Conservation (phyloP, 768 basidiomycete genomes). For the Rhizopogon sp. region DNA sequence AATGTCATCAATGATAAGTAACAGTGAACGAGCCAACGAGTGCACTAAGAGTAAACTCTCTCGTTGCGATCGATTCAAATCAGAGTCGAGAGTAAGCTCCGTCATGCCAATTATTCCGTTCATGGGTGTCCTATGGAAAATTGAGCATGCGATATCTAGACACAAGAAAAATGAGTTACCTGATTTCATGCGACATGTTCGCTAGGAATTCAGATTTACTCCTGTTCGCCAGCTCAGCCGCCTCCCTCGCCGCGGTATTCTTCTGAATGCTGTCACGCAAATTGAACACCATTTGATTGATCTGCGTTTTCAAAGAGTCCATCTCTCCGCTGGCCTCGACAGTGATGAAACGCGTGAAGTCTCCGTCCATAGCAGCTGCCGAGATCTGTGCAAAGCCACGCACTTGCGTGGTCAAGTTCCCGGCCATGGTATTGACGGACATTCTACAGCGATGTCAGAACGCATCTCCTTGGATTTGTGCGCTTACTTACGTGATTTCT, state of each 20-base stretch:
- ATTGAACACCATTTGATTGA: slow-evolving; percentile 99
- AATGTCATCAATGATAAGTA: slow-evolving; percentile 98
- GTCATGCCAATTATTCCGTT: slow-evolving; percentile 99
- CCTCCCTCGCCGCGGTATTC: slow-evolving; percentile 96
- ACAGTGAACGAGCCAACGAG: slow-evolving; percentile 84
- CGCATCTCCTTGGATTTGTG: background rate
- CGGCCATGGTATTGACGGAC: slow-evolving; percentile 97
- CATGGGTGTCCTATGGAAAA: slow-evolving; percentile 84
- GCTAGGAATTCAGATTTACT: slow-evolving; percentile 98
- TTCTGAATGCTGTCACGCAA: slow-evolving; percentile 96
- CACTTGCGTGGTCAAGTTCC: slow-evolving; percentile 95
- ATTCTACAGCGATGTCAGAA: slow-evolving; percentile 41
- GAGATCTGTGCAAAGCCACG: slow-evolving; percentile 99
- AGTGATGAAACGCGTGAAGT: slow-evolving; percentile 98
- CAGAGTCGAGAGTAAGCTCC: slow-evolving; percentile 93
- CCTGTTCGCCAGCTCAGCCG: slow-evolving; percentile 96
- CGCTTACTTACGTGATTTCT: slow-evolving; percentile 81
- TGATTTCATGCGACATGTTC: slow-evolving; percentile 96
- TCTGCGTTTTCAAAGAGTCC: slow-evolving; percentile 98
- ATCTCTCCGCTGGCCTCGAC: slow-evolving; percentile 98
- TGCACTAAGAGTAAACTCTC: slow-evolving; percentile 96
- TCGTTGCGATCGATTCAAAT: slow-evolving; percentile 88
- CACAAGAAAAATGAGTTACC: slow-evolving; percentile 38
- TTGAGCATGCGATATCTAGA: slow-evolving; percentile 2
- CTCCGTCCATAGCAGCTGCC: slow-evolving; percentile 97